Evolutionary conservation across 306 rosid genomes (phyloP).

Genomic region (Prunus fruticosa): DNA sequence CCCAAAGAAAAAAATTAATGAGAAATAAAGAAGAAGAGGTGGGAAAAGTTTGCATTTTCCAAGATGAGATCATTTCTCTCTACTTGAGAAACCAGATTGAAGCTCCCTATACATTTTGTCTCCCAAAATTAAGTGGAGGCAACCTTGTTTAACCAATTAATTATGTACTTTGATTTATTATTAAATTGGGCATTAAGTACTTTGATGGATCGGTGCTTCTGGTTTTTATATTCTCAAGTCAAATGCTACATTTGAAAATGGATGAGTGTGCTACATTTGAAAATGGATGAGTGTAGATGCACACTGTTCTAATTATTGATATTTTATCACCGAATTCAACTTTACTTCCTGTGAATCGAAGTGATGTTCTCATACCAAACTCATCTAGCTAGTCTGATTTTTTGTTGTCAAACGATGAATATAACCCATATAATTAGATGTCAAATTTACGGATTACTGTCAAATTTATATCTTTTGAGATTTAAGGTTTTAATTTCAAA

Average conservation of each 20-base stretch:
- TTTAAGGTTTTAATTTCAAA: no score
- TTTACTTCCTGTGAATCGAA: neutral
- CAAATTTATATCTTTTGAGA: no score
- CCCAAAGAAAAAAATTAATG: neutral
- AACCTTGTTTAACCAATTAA: neutral
- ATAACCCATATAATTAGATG: no score
- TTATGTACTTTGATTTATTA: no score
- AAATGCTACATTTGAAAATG: neutral
- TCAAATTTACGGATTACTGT: no score
- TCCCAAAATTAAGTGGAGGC: conserved; percentile 8
- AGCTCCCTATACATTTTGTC: conserved; percentile 10
- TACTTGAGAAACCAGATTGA: conserved; percentile 12
- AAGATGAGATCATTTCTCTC: neutral
- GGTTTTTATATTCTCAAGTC: neutral
- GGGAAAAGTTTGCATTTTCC: neutral
- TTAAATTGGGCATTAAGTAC: neutral
- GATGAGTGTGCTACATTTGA: neutral
- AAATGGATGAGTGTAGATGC: neutral
- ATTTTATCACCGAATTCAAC: neutral
- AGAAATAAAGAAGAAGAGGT: neutral
- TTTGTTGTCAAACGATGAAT: neutral
- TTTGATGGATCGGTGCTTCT: neutral
- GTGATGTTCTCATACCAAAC: no score
- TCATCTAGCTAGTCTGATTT: neutral
- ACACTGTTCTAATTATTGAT: neutral